Conservation (phyloP, 352 stramenopile species). For the Phytopythium ostracodes region DNA sequence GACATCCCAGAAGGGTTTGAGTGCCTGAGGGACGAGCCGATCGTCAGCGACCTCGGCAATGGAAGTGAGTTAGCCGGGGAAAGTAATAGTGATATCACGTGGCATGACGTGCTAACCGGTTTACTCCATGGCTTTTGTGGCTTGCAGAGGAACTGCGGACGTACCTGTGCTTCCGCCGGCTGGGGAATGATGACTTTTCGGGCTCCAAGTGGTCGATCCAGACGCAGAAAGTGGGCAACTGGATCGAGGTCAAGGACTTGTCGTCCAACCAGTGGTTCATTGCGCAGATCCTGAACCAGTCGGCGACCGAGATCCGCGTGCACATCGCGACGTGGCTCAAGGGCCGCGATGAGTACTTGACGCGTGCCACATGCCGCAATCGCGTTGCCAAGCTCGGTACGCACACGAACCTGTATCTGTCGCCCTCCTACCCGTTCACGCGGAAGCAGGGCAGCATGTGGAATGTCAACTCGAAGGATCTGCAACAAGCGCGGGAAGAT, state of each 20-base stretch:
- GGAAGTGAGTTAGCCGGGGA: conserved; percentile 19
- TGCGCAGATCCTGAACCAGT: conserved; percentile 67
- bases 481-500: conserved; percentile 55
- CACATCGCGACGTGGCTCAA: conserved; percentile 66
- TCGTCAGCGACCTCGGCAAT: conserved; percentile 33
- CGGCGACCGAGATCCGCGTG: conserved; percentile 61
- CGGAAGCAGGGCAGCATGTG: conserved; percentile 71
- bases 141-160: conserved; percentile 46
- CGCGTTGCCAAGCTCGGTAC: conserved; percentile 67
- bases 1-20: conserved; percentile 72
- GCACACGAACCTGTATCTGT: conserved; percentile 75
- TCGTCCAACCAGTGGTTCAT: conserved; percentile 76
- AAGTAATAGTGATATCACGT: not conserved
- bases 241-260: conserved; percentile 80
- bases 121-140: conserved; percentile 13
- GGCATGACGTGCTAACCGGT: not conserved
- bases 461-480: conserved; percentile 56
- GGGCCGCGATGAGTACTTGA: conserved; percentile 68
- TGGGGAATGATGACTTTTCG: conserved; percentile 57
- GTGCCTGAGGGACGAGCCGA: conserved; percentile 32
- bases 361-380: conserved; percentile 48
- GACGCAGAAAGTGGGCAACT: conserved; percentile 63
- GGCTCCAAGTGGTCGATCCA: conserved; percentile 69
- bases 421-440: conserved; percentile 72
- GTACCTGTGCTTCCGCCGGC: conserved; percentile 68